phyloP scores from a whole-genome alignment of 306 rosid genomes.

The Canavalia ensiformis region DNA sequence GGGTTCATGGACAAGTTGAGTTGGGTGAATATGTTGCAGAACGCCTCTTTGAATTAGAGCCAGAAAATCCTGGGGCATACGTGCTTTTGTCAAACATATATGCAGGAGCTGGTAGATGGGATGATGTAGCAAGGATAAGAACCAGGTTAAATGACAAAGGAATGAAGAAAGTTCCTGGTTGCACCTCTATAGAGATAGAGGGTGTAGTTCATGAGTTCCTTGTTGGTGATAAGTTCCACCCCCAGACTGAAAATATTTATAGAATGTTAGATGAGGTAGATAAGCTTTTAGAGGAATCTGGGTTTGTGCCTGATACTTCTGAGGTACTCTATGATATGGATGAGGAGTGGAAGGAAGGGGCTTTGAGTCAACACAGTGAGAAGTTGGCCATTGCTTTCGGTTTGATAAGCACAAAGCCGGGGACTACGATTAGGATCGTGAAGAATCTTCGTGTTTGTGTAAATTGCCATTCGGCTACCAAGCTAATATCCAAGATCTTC shows the following conservation, averaged over 20 bases:
- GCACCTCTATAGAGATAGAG: slow-evolving; percentile 82
- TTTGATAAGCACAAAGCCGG: slow-evolving; percentile 83
- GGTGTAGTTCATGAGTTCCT: slow-evolving; percentile 87
- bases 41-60: slow-evolving; percentile 71
- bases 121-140: slow-evolving; percentile 83
- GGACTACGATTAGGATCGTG: slow-evolving; percentile 73
- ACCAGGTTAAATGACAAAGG: slow-evolving; percentile 75
- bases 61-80: slow-evolving; percentile 73
- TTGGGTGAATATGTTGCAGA: slow-evolving; percentile 72
- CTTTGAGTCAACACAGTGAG: slow-evolving; percentile 88
- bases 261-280: slow-evolving; percentile 74
- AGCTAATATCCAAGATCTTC: slow-evolving; percentile 80
- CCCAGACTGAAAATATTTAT: slow-evolving; percentile 61
- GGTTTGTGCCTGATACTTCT: slow-evolving; percentile 80
- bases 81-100: slow-evolving; percentile 86
- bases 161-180: slow-evolving; percentile 91
- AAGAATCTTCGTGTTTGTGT: slow-evolving; percentile 91
- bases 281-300: slow-evolving; percentile 62
- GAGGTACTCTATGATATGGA: slow-evolving; percentile 85
- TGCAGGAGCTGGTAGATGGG: slow-evolving; percentile 86
- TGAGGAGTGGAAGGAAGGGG: slow-evolving; percentile 89
- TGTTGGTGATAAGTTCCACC: slow-evolving; percentile 80
- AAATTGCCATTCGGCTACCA: slow-evolving; percentile 87
- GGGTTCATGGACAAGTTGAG: slow-evolving; percentile 68
- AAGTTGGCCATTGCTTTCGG: slow-evolving; percentile 87